Evolutionary conservation across 495 filamentous ascomycete genomes (phyloP).

Genomic region (Cercophora samala): DNA sequence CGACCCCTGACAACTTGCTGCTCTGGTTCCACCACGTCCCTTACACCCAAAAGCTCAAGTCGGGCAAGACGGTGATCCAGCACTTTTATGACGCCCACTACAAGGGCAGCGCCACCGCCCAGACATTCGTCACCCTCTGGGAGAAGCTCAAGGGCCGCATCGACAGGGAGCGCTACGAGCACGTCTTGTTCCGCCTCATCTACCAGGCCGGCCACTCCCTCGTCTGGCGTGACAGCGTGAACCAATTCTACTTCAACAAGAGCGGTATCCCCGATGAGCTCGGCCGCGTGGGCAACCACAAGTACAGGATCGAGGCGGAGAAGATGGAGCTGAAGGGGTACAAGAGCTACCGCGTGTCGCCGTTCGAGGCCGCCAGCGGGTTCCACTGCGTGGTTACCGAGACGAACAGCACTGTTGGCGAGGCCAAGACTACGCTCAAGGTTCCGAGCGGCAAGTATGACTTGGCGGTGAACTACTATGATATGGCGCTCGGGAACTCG

Average conservation of each 20-base stretch:
- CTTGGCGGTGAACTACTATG: slow-evolving; percentile 64
- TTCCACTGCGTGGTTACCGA: slow-evolving; percentile 24
- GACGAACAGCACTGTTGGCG: slow-evolving; percentile 48
- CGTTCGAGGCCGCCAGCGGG: slow-evolving; percentile 54
- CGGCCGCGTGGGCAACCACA: slow-evolving; percentile 55
- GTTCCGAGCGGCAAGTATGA: slow-evolving; percentile 56
- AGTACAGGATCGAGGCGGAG: slow-evolving; percentile 64
- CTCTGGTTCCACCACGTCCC: slow-evolving; percentile 76
- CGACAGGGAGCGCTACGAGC: slow-evolving; percentile 59
- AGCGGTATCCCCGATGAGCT: slow-evolving; percentile 55
- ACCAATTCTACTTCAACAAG: slow-evolving; percentile 57
- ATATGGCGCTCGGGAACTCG: slow-evolving; percentile 51
- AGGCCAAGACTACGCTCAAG: slow-evolving; percentile 46
- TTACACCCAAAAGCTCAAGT: slow-evolving; percentile 62
- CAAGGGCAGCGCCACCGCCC: slow-evolving; percentile 55
- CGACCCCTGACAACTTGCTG: slow-evolving; percentile 65
- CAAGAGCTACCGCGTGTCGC: slow-evolving; percentile 45
- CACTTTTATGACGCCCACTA: slow-evolving; percentile 75
- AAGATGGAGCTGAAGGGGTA: slow-evolving; percentile 58
- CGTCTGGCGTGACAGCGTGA: slow-evolving; percentile 66
- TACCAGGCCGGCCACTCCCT: slow-evolving; percentile 69
- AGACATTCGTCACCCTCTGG: slow-evolving; percentile 56
- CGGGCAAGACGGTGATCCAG: slow-evolving; percentile 68
- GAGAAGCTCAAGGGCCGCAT: slow-evolving; percentile 52
- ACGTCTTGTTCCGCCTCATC: slow-evolving; percentile 53